Evolutionary conservation across 345 rosid genomes (phyloP), one percentile per base, ranked within the genome.

Genomic region (Geranium rotundifolium): DNA sequence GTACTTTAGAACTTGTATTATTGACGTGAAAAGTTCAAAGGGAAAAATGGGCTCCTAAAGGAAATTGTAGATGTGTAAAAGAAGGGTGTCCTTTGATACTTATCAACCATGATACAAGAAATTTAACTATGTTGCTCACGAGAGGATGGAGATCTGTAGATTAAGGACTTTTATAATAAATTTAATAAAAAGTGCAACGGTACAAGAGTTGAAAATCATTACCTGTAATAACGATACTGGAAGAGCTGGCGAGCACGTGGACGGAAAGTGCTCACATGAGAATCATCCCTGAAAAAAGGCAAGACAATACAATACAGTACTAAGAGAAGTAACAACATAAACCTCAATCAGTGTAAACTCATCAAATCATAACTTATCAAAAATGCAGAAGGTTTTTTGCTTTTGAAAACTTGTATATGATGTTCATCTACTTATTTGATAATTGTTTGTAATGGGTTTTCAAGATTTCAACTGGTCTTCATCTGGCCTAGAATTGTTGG

Each of bases 221-320:
- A 89, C 99, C 99, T 90, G 80, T 93, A 93, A 61, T 85, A 89
- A 71, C 97, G 97, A 69, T 93, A 93, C 67, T 90, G 99, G 86
- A 93, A 93, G 60, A 93, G 97, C 17, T 67, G 89, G 29, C 88
- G 79, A 70, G 96, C 92, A 70, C 93, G 97, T 59, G 96, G 97
- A 57, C 95, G 92, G 58, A 90, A 93, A 67, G 95, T 93, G 77
- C 82, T 84, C 55, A 76, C 81, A 61, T 96, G 83, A 78, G 95
- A 77, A 71, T 93, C 89, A 67, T 88, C 96, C 99, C 99, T 93
- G 84, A 75, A 77, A 68, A 70, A 31, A 58, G 67, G 41, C 56
- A 63, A 64, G 63, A 57, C 63, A 72, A 75, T 19, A 19, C 8
- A 31, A 31, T 31, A 31, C 37, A n/a, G n/a, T n/a, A n/a, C n/a